A percentile compares a stretch with the other conserved stretches of the same genome.
Conservation (phyloP, 2,329 filamentous ascomycete genomes). For the Fusarium mexicanum region DNA sequence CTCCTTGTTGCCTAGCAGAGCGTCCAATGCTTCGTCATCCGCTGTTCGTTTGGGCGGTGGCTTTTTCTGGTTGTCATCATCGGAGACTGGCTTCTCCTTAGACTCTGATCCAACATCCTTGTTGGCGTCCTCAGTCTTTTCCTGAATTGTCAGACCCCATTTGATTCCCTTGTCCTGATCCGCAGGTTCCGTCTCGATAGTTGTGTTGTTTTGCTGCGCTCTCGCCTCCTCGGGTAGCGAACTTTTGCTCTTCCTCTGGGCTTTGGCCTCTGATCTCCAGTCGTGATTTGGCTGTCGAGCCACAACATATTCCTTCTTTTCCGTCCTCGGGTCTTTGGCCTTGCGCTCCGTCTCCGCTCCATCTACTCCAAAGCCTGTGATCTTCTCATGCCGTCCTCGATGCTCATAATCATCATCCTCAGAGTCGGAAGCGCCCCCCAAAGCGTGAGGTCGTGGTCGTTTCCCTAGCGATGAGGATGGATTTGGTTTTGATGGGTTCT, state of each 20-base stretch:
- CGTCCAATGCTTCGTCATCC: constrained; percentile 70
- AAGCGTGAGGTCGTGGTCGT: constrained; percentile 55
- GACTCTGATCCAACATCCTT: constrained; percentile 27
- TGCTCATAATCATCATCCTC: constrained; percentile 50
- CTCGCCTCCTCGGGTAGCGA: constrained; percentile 66
- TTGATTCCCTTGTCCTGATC: constrained; percentile 65
- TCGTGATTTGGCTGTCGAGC: constrained; percentile 67
- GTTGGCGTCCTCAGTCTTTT: constrained; percentile 65
- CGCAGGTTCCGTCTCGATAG: constrained; percentile 49
- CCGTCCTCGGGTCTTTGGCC: constrained; percentile 42
- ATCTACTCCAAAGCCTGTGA: constrained; percentile 61
- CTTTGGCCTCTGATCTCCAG: constrained; percentile 66
- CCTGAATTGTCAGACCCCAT: constrained; percentile 61
- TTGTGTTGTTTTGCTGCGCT: constrained; percentile 50
- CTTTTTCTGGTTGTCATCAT: constrained; percentile 9
- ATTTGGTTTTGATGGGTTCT: constrained; percentile 45
- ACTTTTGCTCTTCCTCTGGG: constrained; percentile 61
- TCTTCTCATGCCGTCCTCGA: constrained; percentile 54
- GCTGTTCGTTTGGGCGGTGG: constrained; percentile 36
- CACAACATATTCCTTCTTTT: constrained; percentile 63
- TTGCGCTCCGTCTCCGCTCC: constrained; percentile 53
- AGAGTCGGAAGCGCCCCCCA: constrained; percentile 56
- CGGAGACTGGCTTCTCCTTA: not conserved
- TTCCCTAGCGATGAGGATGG: constrained; percentile 60
- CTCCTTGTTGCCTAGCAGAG: constrained; percentile 67